Conservation (phyloP, 2,329 filamentous ascomycete genomes). For the Xylariaceae sp. region DNA sequence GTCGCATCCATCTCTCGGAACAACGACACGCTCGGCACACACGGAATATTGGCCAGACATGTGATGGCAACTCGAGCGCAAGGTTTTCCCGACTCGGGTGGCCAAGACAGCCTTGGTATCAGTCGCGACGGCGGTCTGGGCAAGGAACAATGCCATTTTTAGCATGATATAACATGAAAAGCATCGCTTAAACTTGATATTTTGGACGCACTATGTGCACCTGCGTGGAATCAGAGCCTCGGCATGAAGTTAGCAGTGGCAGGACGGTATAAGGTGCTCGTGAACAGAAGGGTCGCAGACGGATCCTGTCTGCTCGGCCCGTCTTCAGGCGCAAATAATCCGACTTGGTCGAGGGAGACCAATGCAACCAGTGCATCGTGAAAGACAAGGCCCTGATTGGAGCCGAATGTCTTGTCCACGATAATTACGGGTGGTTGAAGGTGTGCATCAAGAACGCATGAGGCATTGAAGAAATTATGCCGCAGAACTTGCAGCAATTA, state of each 20-base stretch:
- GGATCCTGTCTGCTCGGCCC: not conserved
- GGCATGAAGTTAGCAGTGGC: not conserved
- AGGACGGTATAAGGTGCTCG: too few species aligned
- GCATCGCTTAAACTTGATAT: not conserved
- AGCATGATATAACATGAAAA: not conserved
- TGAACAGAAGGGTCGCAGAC: not conserved
- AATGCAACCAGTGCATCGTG: not conserved
- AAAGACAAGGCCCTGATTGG: not conserved
- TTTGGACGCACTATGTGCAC: not conserved
- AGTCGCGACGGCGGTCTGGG: not conserved
- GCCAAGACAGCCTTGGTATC: not conserved
- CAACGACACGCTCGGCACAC: not conserved
- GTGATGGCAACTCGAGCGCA: constrained; percentile 5
- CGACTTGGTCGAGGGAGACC: too few species aligned
- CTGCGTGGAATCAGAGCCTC: constrained; percentile 7
- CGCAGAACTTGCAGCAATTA: not conserved
- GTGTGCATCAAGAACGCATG: too few species aligned
- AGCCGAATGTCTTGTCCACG: not conserved
- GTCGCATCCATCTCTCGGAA: not conserved
- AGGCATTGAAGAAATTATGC: not conserved
- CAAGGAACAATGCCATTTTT: constrained; percentile 5
- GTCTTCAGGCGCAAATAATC: not conserved
- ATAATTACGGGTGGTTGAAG: not conserved
- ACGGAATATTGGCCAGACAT: not conserved
- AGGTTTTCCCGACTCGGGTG: not conserved